These are phyloP conservation scores for Acanthamoeba castellanii DNA, from an alignment of 208 protist genomes.

Conservation along the genomic window DNA sequence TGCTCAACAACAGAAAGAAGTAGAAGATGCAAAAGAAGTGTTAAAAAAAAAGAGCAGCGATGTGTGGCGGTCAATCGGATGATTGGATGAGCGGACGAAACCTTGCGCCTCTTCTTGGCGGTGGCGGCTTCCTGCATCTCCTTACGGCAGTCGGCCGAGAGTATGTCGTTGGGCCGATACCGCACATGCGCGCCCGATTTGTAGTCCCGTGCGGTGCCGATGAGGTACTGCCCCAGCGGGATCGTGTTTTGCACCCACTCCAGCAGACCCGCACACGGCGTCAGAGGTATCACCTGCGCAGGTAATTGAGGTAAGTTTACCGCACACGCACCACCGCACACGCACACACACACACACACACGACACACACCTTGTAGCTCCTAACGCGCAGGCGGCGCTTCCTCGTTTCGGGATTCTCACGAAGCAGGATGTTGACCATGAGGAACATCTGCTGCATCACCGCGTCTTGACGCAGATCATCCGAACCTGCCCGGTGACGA, in stretches of 20 bases:
- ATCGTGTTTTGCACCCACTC: slow-evolving; percentile 95
- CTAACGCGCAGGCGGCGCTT: slow-evolving; percentile 87
- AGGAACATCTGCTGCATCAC: slow-evolving; percentile 97
- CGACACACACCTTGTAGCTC: slow-evolving; percentile 94
- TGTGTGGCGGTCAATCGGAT: neutral
- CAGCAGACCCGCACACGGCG: slow-evolving; percentile 93
- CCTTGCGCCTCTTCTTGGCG: slow-evolving; percentile 45
- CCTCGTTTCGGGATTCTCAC: slow-evolving; percentile 74
- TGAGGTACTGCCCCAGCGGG: slow-evolving; percentile 93
- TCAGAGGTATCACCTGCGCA: slow-evolving; percentile 87
- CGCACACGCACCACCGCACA: slow-evolving; percentile 76
- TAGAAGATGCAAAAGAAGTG: too few species aligned
- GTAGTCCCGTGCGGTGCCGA: slow-evolving; percentile 79
- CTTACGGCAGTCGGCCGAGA: slow-evolving; percentile 65
- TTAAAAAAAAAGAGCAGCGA: neutral
- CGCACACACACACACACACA: neutral
- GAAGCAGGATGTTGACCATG: slow-evolving; percentile 91
- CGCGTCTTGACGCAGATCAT: slow-evolving; percentile 97
- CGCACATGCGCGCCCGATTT: slow-evolving; percentile 52
- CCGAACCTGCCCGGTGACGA: slow-evolving; percentile 83
- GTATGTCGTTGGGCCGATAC: slow-evolving; percentile 54
- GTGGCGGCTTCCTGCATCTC: slow-evolving; percentile 56
- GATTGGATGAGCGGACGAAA: neutral
- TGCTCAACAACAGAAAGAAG: neutral
- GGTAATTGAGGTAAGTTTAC: neutral